Evolutionary conservation across 495 filamentous ascomycete genomes (phyloP), one percentile per base, ranked within the genome.

Genomic region (Aspergillus olivimuriae): DNA sequence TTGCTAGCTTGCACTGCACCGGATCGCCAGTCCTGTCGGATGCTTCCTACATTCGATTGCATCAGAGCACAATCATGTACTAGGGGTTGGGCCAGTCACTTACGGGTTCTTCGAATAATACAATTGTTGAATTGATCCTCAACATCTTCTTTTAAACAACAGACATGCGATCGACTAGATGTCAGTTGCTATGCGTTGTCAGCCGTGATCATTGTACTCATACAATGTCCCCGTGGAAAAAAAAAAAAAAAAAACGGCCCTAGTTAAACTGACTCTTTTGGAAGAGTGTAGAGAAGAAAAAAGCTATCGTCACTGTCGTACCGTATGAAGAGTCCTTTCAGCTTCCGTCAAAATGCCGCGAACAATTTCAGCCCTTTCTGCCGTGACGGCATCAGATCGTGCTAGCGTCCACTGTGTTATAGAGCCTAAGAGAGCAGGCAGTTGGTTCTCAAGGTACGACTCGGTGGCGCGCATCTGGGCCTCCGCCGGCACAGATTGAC

Each of bases 401-500:
- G 45, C 37, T 18, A 41, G 23, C 10, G 39, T 20, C 45, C 45
- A 47, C 39, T 44, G 34, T 41, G 39, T 36, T 8, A 50, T 43
- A 24, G 33, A 42, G 19, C 21, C 24, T 16, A 53, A 19, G 28
- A 52, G 14, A 10, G 38, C 45, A 20, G 45, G 38, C 4, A 47
- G 30, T 9, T 26, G 22, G 20, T 49, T 23, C 8, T 55, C 16
- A 0, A 65, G 31, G 28, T 57, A 68, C 3, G 41, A 41, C 0
- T 34, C 19, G 17, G 46, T 46, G n/a, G 46, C 36, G 1, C 46
- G 52, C 19, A 62, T 39, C 12, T 57, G 55, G 17, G 48, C 52
- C 12, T 61, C 57, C 11, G 62, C 56, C 0, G 56, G 58, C 8
- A 68, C 51, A 0, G 47, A 41, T 15, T 57, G 60, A n/a, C 62